Evolutionary conservation across 108 stramenopile species (phyloP), one percentile per base, ranked within the genome.

Genomic region (Thalassiosira profunda): DNA sequence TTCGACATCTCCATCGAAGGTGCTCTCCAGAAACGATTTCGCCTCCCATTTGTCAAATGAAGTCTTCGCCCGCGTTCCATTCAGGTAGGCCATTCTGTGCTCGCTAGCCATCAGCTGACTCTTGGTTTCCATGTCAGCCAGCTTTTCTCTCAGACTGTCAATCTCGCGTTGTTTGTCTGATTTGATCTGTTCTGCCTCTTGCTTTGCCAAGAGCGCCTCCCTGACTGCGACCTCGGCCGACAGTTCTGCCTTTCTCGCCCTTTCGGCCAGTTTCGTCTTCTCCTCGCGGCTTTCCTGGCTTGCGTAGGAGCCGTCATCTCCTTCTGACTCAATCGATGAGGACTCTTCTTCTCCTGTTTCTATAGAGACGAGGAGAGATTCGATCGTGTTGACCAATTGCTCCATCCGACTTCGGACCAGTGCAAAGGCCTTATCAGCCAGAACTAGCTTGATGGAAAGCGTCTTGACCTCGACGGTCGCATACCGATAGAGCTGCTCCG

Each of bases 361-460:
- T 25, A 94, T 86, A 31, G 86, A 65, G 3, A 84, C 74, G 45
- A 94, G 70, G 15, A 91, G 58, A 12, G 83, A 76, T 63, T 94
- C 88, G 35, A 91, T 91, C 59, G 81, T 79, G 21, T 84, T 58
- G 10, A 94, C 86, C 24, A 94, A 62, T 30, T 86, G 80, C 45
- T 91, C 83, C 66, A 94, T 89, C 31, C 86, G 79, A 48, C 76
- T 57, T 21, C 77, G 71, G 14, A 91, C 88, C 17, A 87, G 46
- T 23, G 53, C 55, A 68, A 94, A 94, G 0, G 93, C 80, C 63
- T 87, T 86, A 31, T 94, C 93, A 8, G 93, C 93, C 18, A 84
- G 58, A 5, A 90, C 88, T 10, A 94, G 60, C 48, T 86, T 76
- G 40, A 84, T 81, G 1, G 93, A 88, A 15, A 94, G 58, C 7